These are phyloP conservation scores for Nakazawaea ambrosiae DNA, from an alignment of 805 yeast species.

Conservation along the genomic window DNA sequence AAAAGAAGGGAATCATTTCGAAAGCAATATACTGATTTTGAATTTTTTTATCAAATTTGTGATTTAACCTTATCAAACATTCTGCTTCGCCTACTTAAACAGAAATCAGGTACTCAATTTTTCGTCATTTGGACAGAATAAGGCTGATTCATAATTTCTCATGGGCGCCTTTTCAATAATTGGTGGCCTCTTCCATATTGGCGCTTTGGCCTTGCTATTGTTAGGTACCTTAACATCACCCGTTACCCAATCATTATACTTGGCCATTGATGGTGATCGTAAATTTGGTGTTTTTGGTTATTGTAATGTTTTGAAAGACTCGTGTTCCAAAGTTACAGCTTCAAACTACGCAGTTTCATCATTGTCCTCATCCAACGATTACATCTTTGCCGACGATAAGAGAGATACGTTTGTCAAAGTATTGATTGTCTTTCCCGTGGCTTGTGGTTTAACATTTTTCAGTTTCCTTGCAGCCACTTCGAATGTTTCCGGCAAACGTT, in stretches of 20 bases:
- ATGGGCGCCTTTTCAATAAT: slow-evolving; percentile 13
- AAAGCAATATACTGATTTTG: too few species aligned
- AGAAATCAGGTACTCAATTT: too few species aligned
- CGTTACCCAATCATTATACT: slow-evolving; percentile 36
- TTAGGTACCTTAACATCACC: slow-evolving; percentile 61
- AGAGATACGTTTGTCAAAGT: slow-evolving; percentile 48
- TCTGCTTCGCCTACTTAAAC: too few species aligned
- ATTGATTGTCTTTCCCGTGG: slow-evolving; percentile 56
- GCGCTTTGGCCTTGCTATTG: slow-evolving; percentile 56
- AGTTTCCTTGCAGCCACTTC: slow-evolving; percentile 23
- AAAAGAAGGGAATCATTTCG: too few species aligned
- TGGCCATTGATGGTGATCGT: slow-evolving; percentile 39
- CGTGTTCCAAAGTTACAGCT: slow-evolving; percentile 34
- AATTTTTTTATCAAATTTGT: too few species aligned
- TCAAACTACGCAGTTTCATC: slow-evolving; percentile 35
- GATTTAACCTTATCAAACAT: too few species aligned
- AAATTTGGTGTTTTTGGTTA: slow-evolving; percentile 65
- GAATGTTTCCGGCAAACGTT: slow-evolving; percentile 12
- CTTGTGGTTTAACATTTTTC: slow-evolving; percentile 54
- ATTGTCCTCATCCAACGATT: slow-evolving; percentile 28
- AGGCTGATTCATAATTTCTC: background rate
- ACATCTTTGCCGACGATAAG: slow-evolving; percentile 40
- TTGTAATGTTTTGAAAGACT: slow-evolving; percentile 30
- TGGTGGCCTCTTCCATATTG: slow-evolving; percentile 38
- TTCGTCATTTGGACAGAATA: too few species aligned